Conservation (phyloP, 1,284 basidiomycete genomes). For the Irpex rosettiformis region DNA sequence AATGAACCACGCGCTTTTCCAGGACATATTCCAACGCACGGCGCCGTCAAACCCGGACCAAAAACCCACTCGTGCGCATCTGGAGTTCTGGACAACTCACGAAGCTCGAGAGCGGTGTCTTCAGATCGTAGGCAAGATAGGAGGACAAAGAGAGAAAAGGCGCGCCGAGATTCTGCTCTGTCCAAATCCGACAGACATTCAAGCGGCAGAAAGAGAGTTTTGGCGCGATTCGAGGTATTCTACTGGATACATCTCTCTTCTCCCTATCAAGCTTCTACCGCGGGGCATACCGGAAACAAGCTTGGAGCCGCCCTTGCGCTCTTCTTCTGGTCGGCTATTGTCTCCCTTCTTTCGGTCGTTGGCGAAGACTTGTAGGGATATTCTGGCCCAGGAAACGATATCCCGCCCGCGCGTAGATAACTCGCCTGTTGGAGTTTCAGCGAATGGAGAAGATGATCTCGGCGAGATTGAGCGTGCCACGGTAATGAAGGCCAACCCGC, state of each 20-base stretch:
- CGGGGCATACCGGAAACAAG: constrained; percentile 19
- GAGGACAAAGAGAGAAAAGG: constrained; percentile 57
- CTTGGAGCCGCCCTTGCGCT: constrained; percentile 6
- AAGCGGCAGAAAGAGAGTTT: constrained; percentile 40
- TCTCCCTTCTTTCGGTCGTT: constrained; percentile 44
- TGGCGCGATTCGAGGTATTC: constrained; percentile 66
- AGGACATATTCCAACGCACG: constrained; percentile 52
- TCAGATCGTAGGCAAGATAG: constrained; percentile 70
- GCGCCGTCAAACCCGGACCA: background rate
- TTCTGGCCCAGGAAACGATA: constrained; percentile 45
- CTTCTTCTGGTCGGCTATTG: constrained; percentile 2
- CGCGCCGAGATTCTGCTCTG: constrained; percentile 55
- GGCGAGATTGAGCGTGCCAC: constrained; percentile 47
- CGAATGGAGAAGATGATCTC: constrained; percentile 10
- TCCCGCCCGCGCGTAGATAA: constrained; percentile 27
- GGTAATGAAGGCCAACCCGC: constrained; percentile 52
- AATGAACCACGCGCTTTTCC: constrained; percentile 61
- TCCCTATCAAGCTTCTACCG: constrained; percentile 53
- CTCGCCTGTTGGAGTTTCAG: background rate
- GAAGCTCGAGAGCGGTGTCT: constrained; percentile 70
- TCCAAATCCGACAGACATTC: constrained; percentile 14
- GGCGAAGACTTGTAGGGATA: constrained; percentile 43
- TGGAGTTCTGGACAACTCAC: constrained; percentile 76
- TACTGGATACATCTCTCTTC: constrained; percentile 43
- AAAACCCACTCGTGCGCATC: background rate